Percentiles rank a stretch among this genome's conserved stretches.
Evolutionary conservation across 164 flowering plant genomes (phyloP).

Genomic region (Houttuynia cordata): DNA sequence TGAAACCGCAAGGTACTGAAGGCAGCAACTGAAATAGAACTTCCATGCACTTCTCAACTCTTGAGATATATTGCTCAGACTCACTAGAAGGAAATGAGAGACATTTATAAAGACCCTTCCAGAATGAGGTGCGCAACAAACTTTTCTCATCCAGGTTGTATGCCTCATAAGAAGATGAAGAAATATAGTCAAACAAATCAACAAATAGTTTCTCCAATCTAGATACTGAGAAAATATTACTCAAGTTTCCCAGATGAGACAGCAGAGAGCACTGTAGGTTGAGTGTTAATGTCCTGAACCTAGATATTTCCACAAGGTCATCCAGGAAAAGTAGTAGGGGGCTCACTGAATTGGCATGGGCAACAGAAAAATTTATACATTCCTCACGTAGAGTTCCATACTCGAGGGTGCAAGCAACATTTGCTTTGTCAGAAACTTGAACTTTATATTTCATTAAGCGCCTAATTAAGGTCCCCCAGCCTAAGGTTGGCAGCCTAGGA

Average conservation of each 20-base stretch:
- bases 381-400: constrained; percentile 47
- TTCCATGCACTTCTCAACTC: constrained; percentile 60
- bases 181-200: constrained; percentile 41
- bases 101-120: constrained; percentile 66
- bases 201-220: constrained; percentile 56
- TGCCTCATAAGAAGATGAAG: constrained; percentile 21
- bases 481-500: constrained; percentile 71
- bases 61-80: constrained; percentile 22
- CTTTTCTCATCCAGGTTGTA: constrained; percentile 27
- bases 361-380: constrained; percentile 55
- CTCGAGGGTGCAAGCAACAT: constrained; percentile 13
- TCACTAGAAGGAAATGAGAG: constrained; percentile 33
- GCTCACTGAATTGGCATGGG: constrained; percentile 62
- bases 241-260: constrained; percentile 41
- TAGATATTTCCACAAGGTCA: constrained; percentile 63
- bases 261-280: constrained; percentile 56
- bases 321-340: constrained; percentile 56
- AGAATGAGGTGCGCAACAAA: constrained; percentile 49
- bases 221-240: constrained; percentile 56
- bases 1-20: constrained; percentile 15
- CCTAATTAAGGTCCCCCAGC: constrained; percentile 77
- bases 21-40: constrained; percentile 58
- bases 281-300: constrained; percentile 65
- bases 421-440: constrained; percentile 23
- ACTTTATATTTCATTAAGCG: constrained; percentile 78